Conservation (phyloP, 2,329 filamentous ascomycete genomes). For the Esteya vermicola region DNA sequence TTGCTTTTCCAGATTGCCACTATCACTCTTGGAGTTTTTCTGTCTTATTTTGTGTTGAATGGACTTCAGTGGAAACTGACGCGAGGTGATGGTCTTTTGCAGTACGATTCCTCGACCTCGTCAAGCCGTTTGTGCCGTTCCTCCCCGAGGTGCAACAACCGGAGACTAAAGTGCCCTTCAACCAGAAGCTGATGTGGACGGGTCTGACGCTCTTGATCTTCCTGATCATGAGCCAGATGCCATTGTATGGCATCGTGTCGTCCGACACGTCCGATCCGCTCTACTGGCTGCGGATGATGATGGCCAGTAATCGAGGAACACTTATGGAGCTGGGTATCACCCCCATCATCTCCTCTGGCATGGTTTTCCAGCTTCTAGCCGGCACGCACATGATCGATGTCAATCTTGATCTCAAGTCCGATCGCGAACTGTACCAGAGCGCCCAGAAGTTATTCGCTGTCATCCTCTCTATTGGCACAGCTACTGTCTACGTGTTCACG, state of each 20-base stretch:
- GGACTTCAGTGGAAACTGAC: not conserved
- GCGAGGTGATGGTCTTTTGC: constrained; percentile 5
- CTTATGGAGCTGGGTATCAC: constrained; percentile 95
- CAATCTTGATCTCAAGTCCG: constrained; percentile 99
- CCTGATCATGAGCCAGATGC: constrained; percentile 99
- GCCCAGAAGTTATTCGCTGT: constrained; percentile 98
- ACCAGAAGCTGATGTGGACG: constrained; percentile 96
- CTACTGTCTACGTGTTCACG: constrained; percentile 95
- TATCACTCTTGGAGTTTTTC: no score
- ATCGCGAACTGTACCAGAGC: constrained; percentile 99
- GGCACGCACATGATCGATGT: constrained; percentile 99
- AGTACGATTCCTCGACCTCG: constrained; percentile 99
- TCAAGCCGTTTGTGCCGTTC: constrained; percentile 99
- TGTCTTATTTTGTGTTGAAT: no score
- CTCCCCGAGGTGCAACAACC: constrained; percentile 97
- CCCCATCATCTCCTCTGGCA: constrained; percentile 97
- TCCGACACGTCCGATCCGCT: constrained; percentile 96
- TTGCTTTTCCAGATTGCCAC: not conserved
- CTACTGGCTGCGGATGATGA: constrained; percentile 99
- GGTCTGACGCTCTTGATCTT: constrained; percentile 93
- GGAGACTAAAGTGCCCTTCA: constrained; percentile 97
- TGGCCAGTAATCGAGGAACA: constrained; percentile 95
- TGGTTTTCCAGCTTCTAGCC: constrained; percentile 99
- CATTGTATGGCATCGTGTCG: constrained; percentile 96
- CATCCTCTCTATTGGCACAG: constrained; percentile 93